Conservation (phyloP, 1,139 yeast species). For the Taphrina confusa region DNA sequence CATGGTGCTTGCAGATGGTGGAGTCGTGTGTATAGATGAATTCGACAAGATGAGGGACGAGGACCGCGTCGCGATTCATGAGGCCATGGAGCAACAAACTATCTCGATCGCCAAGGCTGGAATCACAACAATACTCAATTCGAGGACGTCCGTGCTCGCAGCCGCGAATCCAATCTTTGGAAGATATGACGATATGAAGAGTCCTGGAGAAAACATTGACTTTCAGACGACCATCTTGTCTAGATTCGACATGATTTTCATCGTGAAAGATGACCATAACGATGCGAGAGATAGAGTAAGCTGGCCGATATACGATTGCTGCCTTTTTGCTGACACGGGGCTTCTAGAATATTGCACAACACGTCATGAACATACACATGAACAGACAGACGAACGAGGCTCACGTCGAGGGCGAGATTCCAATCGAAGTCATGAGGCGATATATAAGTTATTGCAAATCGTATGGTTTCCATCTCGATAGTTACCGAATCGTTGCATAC, state of each 20-base stretch:
- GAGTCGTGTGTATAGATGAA: conserved; percentile 98
- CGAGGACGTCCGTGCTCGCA: conserved; percentile 93
- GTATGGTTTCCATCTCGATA: neutral
- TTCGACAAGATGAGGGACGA: conserved; percentile 99
- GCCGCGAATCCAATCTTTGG: conserved; percentile 99
- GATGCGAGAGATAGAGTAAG: conserved; percentile 63
- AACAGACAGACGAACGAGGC: conserved; percentile 60
- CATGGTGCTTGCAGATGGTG: conserved; percentile 98
- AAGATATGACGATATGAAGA: conserved; percentile 89
- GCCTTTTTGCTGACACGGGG: neutral
- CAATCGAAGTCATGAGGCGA: conserved; percentile 85
- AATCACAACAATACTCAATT: conserved; percentile 90
- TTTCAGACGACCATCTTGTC: conserved; percentile 96
- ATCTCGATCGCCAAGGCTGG: conserved; percentile 99
- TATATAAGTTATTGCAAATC: conserved; percentile 87
- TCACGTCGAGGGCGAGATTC: conserved; percentile 71
- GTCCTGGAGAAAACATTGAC: conserved; percentile 97
- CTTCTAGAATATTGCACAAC: conserved; percentile 81
- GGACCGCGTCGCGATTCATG: conserved; percentile 98
- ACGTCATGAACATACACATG: conserved; percentile 92
- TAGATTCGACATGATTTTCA: conserved; percentile 97
- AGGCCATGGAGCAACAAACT: conserved; percentile 99
- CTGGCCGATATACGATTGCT: neutral
- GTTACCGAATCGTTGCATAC: neutral
- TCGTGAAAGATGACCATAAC: conserved; percentile 93